Base-by-base conservation (phyloP, 1,284 basidiomycete species). In the Apiotrichum gracile region DNA sequence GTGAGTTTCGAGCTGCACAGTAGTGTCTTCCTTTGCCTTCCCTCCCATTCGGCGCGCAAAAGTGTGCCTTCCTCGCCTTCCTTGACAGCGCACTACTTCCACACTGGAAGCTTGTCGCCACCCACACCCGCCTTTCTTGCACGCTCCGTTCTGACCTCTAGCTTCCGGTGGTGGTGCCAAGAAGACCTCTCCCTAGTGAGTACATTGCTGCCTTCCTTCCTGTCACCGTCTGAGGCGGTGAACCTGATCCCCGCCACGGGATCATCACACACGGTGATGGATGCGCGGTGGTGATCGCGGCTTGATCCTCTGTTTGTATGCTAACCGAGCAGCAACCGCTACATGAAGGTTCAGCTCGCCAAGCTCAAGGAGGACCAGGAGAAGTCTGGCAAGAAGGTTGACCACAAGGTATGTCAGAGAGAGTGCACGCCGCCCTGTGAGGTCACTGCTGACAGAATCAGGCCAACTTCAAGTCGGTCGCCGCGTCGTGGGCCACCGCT, bases 291-390 rank as follows among this genome's bases (percentile, higher is more conserved):
- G 34, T 31, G n/a, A 9, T 19, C 29, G 31, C 21, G 6, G 4
- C 29, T 7, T 29, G 6, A 7, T 17, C 17, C 29, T 31, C 6
- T 29, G 10, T 7, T 21, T 21, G 26, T 3, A 9, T 29, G 31
- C 48, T 55, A 19, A 55, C 53, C 12, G 7, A 16, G 2, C 55
- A 73, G 71, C 69, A 72, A 73, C 64, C 60, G 66, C 43, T 73
- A 66, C 68, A 72, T 73, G 70, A 73, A 73, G 66, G 69, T 72
- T 47, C 69, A 72, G 57, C 71, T 73, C 57, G 71, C 70, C 61
- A 72, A 73, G 63, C 66, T 73, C 64, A 73, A 72, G 69, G 67
- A 60, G 27, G 70, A 72, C 39, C 60, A 67, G 49, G 69, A 69
- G 61, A 70, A 73, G 62, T 40, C 64, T 14, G 69, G 69, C 55